Percentiles rank a stretch among this genome's conserved stretches.
Conservation (phyloP, 1,139 yeast genomes). For the Protomyces arabidopsidicola region DNA sequence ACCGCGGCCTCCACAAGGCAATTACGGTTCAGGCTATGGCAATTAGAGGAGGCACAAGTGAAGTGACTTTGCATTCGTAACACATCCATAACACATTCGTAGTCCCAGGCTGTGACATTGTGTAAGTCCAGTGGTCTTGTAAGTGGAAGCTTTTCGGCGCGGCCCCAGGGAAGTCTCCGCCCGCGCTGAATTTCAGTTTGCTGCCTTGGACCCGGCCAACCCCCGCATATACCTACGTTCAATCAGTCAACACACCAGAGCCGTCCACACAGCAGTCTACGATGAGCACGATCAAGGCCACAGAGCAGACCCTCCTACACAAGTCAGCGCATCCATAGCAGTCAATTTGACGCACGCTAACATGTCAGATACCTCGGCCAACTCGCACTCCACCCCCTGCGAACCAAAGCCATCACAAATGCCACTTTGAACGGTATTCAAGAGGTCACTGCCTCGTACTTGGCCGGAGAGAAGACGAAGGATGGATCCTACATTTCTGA, state of each 20-base stretch:
- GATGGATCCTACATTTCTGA: slow-evolving; percentile 40
- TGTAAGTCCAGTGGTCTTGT: too few species aligned
- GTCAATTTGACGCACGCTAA: not conserved
- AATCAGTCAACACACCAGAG: not conserved
- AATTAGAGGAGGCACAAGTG: not conserved
- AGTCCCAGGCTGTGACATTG: too few species aligned
- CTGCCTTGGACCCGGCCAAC: not conserved
- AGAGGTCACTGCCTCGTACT: slow-evolving; percentile 41
- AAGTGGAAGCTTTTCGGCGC: too few species aligned
- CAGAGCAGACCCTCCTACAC: slow-evolving; percentile 23
- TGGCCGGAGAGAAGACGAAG: slow-evolving; percentile 43
- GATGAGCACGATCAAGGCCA: slow-evolving; percentile 1
- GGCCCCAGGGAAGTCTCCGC: too few species aligned
- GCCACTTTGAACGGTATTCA: slow-evolving; percentile 41
- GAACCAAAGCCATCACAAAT: slow-evolving; percentile 42
- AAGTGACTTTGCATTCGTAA: too few species aligned
- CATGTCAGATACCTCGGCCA: slow-evolving; percentile 5
- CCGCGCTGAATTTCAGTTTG: too few species aligned
- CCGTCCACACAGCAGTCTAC: not conserved
- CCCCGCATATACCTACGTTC: not conserved
- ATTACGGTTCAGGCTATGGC: not conserved
- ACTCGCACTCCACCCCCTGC: slow-evolving; percentile 21
- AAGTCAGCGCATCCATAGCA: not conserved
- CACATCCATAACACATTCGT: too few species aligned
- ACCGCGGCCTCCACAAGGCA: slow-evolving; percentile 3